Evolutionary conservation across 768 basidiomycete species (phyloP).

Genomic region (Mycena belliarum): DNA sequence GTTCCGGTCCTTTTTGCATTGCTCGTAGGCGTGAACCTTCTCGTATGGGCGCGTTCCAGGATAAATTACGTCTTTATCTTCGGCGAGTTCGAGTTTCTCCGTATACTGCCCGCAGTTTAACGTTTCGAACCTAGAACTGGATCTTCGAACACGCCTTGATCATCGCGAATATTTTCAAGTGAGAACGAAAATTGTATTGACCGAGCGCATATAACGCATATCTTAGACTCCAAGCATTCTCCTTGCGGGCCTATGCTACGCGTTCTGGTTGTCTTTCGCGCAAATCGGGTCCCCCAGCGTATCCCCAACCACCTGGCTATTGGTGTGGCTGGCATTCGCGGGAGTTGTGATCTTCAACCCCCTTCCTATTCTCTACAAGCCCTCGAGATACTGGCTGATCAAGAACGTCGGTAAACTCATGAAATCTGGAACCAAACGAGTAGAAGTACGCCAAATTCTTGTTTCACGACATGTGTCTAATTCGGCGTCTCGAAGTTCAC

Average conservation of each 20-base stretch:
- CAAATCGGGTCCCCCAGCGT: conserved; percentile 54
- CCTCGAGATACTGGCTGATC: conserved; percentile 82
- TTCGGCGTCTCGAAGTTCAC: conserved; percentile 51
- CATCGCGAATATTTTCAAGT: conserved; percentile 72
- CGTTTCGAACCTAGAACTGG: conserved; percentile 52
- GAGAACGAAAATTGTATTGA: too few relatives aligned
- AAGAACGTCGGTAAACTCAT: conserved; percentile 63
- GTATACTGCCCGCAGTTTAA: neutral
- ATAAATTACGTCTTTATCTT: conserved; percentile 95
- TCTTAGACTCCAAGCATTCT: conserved; percentile 79
- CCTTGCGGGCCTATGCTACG: conserved; percentile 70
- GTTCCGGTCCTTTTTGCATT: conserved; percentile 76
- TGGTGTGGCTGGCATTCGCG: conserved; percentile 76
- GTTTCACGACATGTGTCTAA: neutral
- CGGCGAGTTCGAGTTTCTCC: conserved; percentile 33
- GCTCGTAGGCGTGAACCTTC: conserved; percentile 78
- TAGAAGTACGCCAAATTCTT: conserved; percentile 58
- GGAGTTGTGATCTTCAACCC: conserved; percentile 71
- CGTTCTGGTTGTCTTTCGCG: conserved; percentile 84
- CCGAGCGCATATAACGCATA: too few relatives aligned
- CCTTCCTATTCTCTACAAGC: conserved; percentile 59
- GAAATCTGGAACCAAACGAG: conserved; percentile 65
- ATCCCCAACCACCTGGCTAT: conserved; percentile 74
- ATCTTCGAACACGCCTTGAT: conserved; percentile 72
- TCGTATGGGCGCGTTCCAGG: conserved; percentile 71